Percentiles rank a stretch among this genome's conserved stretches.
Conservation (phyloP, 2,329 filamentous ascomycete genomes). For the Cercospora berteroae region DNA sequence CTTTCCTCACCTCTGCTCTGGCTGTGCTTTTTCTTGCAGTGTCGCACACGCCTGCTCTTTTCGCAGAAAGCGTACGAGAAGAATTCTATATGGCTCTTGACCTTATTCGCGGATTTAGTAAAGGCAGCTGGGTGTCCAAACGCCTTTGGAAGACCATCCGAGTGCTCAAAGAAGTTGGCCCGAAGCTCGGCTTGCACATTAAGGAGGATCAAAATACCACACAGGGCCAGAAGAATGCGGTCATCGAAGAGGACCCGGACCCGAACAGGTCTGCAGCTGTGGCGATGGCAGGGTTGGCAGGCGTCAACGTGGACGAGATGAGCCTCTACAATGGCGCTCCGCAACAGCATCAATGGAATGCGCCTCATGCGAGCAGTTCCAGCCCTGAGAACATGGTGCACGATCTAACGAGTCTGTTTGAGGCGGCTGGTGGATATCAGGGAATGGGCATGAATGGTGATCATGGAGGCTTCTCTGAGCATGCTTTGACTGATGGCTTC, state of each 20-base stretch:
- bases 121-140: slow-evolving; percentile 68
- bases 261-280: slow-evolving; percentile 62
- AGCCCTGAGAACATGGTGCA: slow-evolving; percentile 62
- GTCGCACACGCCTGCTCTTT: slow-evolving; percentile 70
- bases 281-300: slow-evolving; percentile 64
- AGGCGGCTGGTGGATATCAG: slow-evolving; percentile 57
- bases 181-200: slow-evolving; percentile 60
- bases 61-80: slow-evolving; percentile 65
- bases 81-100: slow-evolving; percentile 79
- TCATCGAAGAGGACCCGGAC: slow-evolving; percentile 43
- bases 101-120: slow-evolving; percentile 69
- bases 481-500: slow-evolving; percentile 36
- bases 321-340: slow-evolving; percentile 45
- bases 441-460: slow-evolving; percentile 26
- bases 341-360: slow-evolving; percentile 25
- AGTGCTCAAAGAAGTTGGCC: slow-evolving; percentile 69
- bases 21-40: slow-evolving; percentile 74
- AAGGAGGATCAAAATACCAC: slow-evolving; percentile 19
- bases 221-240: slow-evolving; percentile 30
- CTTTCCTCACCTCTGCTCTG: slow-evolving; percentile 72
- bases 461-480: slow-evolving; percentile 32
- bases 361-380: slow-evolving; percentile 42
- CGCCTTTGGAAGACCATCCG: slow-evolving; percentile 71
- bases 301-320: slow-evolving; percentile 59
- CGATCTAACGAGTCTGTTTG: slow-evolving; percentile 62